Evolutionary conservation across 1,284 basidiomycete genomes (phyloP), one percentile per base, ranked within the genome.

Genomic region (Cryptococcus wingfieldii): DNA sequence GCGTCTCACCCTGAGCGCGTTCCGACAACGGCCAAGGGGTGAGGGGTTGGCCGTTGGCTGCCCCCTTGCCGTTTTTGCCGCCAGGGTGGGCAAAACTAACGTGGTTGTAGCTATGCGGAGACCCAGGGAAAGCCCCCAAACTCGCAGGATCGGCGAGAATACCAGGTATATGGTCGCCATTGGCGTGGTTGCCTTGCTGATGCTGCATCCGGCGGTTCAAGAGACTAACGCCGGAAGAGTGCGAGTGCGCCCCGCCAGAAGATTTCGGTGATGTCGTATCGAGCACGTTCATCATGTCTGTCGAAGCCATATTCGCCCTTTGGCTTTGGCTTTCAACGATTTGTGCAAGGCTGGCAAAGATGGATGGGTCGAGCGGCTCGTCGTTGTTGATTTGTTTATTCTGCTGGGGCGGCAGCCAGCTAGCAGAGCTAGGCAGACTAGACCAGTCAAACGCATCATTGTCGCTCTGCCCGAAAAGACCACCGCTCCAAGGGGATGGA

Each of bases 311-410:
- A 27, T 38, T 23, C 23, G 19, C 28, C 19, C 10, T 47, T 14
- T 31, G 12, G 3, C 47, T 51, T 28, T 58, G 61, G 38, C 34
- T 53, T 39, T 69, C 62, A 14, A 70, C 54, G 27, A 72, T 34
- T 28, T 65, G 66, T 19, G 62, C 64, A 44, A 72, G 51, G 34
- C 63, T 69, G 14, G 60, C 59, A 38, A 72, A 64, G n/a, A 70
- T 42, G 7, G 47, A 56, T 16, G 62, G 59, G 52, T 70, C 70
- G 39, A 64, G 47, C 2, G 44, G 27, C n/a, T 59, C 61, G 31
- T 56, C 53, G 5, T 18, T 46, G 14, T 53, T 50, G 46, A n/a
- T 54, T 51, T 18, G 13, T 34, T 25, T 39, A 47, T 39, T 44
- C 12, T 12, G 27, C 34, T 52, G 49, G 18, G 50, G 34, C 27